Evolutionary conservation across 2,329 filamentous ascomycete species (phyloP).

Genomic region (Clonostachys byssicola): DNA sequence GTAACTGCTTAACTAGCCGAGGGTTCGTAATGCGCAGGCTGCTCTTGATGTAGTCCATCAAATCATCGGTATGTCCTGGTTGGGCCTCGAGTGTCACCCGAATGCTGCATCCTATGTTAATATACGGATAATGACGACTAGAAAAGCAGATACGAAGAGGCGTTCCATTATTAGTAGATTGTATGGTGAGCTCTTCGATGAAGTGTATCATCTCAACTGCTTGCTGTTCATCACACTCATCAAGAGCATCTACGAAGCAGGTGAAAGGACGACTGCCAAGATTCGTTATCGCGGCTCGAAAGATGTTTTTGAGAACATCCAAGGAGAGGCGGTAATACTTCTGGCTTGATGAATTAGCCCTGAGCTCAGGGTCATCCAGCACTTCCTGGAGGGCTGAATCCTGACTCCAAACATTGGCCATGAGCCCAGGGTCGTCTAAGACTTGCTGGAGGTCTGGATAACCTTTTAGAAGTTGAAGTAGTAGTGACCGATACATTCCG

Average conservation of each 20-base stretch:
- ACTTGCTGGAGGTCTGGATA: conserved; percentile 23
- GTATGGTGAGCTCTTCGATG: conserved; percentile 29
- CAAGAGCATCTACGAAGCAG: conserved; percentile 11
- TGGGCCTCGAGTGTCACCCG: conserved; percentile 14
- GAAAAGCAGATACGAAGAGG: conserved; percentile 34
- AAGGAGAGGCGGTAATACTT: background rate
- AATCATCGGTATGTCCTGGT: conserved; percentile 11
- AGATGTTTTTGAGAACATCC: conserved; percentile 2
- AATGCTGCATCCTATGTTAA: conserved; percentile 20
- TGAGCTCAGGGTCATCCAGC: too few relatives aligned
- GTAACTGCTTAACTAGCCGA: conserved; percentile 21
- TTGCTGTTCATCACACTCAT: conserved; percentile 5
- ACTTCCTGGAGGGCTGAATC: too few relatives aligned
- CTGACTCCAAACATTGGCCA: background rate
- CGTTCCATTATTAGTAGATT: background rate
- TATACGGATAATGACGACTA: conserved; percentile 41
- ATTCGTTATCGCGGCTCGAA: background rate
- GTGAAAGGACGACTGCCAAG: conserved; percentile 3
- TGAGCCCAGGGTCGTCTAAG: conserved; percentile 12
- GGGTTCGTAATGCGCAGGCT: conserved; percentile 13
- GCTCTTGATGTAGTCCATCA: conserved; percentile 10
- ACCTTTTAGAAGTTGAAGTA: conserved; percentile 36
- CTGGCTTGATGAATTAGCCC: background rate
- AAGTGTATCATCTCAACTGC: conserved; percentile 28
- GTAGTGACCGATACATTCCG: conserved; percentile 46